Conservation (phyloP, 192 early-diverging fungal species). For the Podochytrium sp. region DNA sequence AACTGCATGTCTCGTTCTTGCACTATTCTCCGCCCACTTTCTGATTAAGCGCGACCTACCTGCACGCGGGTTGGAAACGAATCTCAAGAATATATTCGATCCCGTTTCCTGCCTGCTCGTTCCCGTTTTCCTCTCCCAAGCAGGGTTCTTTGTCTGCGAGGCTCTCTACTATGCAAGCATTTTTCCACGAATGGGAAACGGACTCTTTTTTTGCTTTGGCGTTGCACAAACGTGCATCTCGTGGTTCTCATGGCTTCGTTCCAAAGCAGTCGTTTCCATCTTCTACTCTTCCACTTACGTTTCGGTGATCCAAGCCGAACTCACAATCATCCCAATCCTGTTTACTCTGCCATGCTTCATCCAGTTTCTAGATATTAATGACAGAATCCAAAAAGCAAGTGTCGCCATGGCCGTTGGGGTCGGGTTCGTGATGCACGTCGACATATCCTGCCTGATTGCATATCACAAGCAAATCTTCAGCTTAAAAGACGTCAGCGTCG, state of each 20-base stretch:
- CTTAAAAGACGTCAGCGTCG: neutral
- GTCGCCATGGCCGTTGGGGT: neutral
- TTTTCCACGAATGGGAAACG: neutral
- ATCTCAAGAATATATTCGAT: neutral
- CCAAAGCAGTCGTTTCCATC: neutral
- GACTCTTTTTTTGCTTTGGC: neutral
- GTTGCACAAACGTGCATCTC: neutral
- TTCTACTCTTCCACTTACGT: neutral
- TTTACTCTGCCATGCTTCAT: neutral
- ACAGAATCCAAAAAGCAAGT: neutral
- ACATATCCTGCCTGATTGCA: neutral
- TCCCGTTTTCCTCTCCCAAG: neutral
- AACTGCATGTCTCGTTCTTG: neutral
- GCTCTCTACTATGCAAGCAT: neutral
- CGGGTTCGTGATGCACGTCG: neutral
- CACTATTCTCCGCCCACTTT: neutral
- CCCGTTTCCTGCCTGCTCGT: neutral
- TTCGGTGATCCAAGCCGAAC: neutral
- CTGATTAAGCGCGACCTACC: neutral
- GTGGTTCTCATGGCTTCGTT: slow-evolving; percentile 2
- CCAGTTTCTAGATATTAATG: neutral
- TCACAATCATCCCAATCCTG: neutral
- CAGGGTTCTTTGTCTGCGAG: neutral
- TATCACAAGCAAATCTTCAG: neutral
- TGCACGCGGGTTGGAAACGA: neutral